These are phyloP conservation scores for Salix exigua DNA, from an alignment of 345 rosid species.

Conservation along the genomic window DNA sequence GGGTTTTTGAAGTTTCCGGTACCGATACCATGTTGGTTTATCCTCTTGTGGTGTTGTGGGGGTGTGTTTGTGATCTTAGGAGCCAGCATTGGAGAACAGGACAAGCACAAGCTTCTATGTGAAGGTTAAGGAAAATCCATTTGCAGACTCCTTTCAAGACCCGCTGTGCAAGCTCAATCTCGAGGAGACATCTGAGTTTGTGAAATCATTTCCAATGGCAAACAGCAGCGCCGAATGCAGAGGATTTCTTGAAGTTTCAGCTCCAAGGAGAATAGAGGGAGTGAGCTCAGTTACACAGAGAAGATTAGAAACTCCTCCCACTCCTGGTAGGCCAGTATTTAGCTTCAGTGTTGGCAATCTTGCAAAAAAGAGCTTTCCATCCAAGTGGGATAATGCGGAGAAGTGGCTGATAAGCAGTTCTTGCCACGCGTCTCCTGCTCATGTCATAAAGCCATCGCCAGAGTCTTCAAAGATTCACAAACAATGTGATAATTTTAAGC, in stretches of 20 bases:
- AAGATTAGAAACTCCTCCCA: conserved; percentile 61
- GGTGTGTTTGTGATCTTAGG: conserved; percentile 28
- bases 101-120: conserved; percentile 27
- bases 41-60: neutral
- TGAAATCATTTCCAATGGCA: conserved; percentile 51
- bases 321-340: conserved; percentile 82
- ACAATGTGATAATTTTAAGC: conserved; percentile 34
- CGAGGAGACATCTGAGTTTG: conserved; percentile 72
- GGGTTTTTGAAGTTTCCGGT: neutral
- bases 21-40: neutral
- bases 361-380: conserved; percentile 72
- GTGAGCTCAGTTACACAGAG: conserved; percentile 43
- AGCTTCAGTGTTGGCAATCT: conserved; percentile 51
- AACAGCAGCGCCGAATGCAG: conserved; percentile 30
- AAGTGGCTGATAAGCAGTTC: conserved; percentile 71
- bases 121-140: conserved; percentile 45
- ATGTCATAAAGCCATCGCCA: conserved; percentile 37
- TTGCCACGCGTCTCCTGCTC: conserved; percentile 67
- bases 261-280: conserved; percentile 57
- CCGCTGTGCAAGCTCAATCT: conserved; percentile 70
- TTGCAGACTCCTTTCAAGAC: conserved; percentile 48
- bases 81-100: conserved; percentile 30
- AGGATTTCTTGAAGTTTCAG: conserved; percentile 33
- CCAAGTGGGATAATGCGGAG: conserved; percentile 95
- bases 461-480: conserved; percentile 33